Evolutionary conservation across 164 flowering plant genomes (phyloP).

Genomic region (Akebia trifoliata): DNA sequence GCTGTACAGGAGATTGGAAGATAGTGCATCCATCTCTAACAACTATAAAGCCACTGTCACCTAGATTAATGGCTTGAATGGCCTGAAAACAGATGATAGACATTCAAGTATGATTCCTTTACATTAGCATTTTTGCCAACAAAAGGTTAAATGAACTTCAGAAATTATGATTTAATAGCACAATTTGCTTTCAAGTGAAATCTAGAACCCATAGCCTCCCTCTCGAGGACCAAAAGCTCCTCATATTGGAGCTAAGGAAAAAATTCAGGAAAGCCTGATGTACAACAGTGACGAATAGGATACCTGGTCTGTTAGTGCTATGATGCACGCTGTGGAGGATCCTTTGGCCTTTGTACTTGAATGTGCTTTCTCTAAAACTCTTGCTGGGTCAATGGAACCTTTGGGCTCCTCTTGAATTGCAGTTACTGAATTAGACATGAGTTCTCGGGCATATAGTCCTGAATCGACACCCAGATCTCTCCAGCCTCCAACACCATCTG

Average conservation of each 20-base stretch:
- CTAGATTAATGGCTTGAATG: conserved; percentile 73
- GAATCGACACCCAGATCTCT: conserved; percentile 84
- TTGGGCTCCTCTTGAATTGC: conserved; percentile 82
- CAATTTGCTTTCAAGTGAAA: too few species aligned
- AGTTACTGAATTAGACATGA: conserved; percentile 77
- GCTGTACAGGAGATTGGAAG: conserved; percentile 83
- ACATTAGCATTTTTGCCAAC: too few species aligned
- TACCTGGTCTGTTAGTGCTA: conserved; percentile 91
- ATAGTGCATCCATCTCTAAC: conserved; percentile 79
- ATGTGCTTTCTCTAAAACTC: conserved; percentile 92
- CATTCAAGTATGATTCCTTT: too few species aligned
- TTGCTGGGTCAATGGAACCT: conserved; percentile 77
- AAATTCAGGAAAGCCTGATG: not conserved
- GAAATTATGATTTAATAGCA: too few species aligned
- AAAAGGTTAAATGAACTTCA: too few species aligned
- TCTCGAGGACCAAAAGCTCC: too few species aligned
- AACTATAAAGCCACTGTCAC: conserved; percentile 88
- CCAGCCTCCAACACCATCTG: conserved; percentile 99
- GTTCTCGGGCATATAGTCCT: conserved; percentile 78
- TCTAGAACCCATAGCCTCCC: too few species aligned
- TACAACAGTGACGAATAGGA: conserved; percentile 5
- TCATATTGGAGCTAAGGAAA: not conserved
- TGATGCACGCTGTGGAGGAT: conserved; percentile 92
- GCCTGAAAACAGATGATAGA: conserved; percentile 44
- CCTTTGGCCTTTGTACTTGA: conserved; percentile 73